Percentiles rank a stretch among this genome's conserved stretches.
Conservation (phyloP, 352 stramenopile genomes). For the Pythium plurisporium region DNA sequence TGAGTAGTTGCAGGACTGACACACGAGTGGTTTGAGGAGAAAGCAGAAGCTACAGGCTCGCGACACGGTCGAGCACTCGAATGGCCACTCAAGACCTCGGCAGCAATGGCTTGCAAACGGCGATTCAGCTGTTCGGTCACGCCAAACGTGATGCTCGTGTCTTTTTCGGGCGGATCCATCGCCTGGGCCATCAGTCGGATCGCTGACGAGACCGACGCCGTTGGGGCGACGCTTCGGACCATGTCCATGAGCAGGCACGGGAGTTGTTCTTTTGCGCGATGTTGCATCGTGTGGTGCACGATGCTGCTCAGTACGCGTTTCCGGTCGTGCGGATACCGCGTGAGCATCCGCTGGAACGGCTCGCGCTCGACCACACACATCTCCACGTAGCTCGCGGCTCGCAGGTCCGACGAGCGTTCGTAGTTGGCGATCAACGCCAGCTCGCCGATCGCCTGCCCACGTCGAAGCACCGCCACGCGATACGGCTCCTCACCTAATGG, state of each 20-base stretch:
- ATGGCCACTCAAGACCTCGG: too few relatives aligned
- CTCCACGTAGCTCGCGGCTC: slow-evolving; percentile 43
- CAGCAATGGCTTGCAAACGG: too few relatives aligned
- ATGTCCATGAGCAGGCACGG: not conserved
- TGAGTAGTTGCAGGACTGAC: too few relatives aligned
- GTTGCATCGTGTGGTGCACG: not conserved
- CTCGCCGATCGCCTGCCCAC: slow-evolving; percentile 24
- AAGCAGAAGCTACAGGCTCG: too few relatives aligned
- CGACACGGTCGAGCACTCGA: too few relatives aligned
- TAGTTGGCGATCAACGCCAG: slow-evolving; percentile 58
- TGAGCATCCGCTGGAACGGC: slow-evolving; percentile 34
- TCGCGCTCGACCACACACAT: slow-evolving; percentile 44
- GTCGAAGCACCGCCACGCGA: not conserved
- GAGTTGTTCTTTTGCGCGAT: not conserved
- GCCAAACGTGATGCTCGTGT: not conserved
- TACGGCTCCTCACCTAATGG: not conserved
- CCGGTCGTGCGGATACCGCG: not conserved
- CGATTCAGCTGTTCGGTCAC: not conserved
- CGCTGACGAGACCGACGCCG: not conserved
- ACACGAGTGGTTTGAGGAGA: too few relatives aligned
- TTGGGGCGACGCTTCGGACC: not conserved
- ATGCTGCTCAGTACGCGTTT: not conserved
- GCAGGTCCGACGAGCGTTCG: slow-evolving; percentile 33
- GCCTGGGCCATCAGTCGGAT: not conserved
- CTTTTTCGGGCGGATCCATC: not conserved